Evolutionary conservation across 2,329 filamentous ascomycete species (phyloP), one percentile per base, ranked within the genome.

Genomic region (Sphaerulina musiva): DNA sequence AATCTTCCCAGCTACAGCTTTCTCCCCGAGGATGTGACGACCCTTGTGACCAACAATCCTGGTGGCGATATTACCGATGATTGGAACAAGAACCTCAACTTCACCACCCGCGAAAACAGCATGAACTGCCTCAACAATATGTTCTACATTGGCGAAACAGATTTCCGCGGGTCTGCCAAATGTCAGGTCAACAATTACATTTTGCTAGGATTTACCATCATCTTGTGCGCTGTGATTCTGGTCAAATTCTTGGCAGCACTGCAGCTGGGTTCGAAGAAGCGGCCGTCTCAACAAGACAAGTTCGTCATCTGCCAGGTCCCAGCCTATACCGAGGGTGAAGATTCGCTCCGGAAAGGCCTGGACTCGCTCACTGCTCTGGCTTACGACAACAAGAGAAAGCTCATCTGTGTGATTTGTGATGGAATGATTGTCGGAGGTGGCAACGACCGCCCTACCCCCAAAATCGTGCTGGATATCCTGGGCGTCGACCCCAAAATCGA

Each of bases 231-330:
- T 1, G 87, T 96, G 57, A 91, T 97, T 60, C 67, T 84, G 48
- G 74, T 87, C 73, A 98, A 97, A 73, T 98, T 98, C 74, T 70
- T 98, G 66, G 84, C 93, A 49, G 93, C 93, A 10, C 79, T 98
- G 41, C 93, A 96, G 66, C 88, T 98, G 57, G 91, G 92, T 44
- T 90, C 90, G 4, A 96, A 96, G 75, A 83, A 88, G 55, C 85
- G 89, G 14, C 93, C 93, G 2, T 80, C 87, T 5, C 87, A 90
- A 38, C 93, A 97, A 71, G 93, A 98, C 72, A 98, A 97, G 70
- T 98, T 98, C 65, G 91, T 98, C 64, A 97, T 98, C 62, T 97
- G 93, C 72, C 90, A 96, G 71, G 90, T 98, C 32, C 93, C 93
- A 8, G 93, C 93, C 4, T 98, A 98, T 68, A 98, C 93, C 0